Conservation (phyloP, 2,329 filamentous ascomycete genomes). For the Aplosporella prunicola region DNA sequence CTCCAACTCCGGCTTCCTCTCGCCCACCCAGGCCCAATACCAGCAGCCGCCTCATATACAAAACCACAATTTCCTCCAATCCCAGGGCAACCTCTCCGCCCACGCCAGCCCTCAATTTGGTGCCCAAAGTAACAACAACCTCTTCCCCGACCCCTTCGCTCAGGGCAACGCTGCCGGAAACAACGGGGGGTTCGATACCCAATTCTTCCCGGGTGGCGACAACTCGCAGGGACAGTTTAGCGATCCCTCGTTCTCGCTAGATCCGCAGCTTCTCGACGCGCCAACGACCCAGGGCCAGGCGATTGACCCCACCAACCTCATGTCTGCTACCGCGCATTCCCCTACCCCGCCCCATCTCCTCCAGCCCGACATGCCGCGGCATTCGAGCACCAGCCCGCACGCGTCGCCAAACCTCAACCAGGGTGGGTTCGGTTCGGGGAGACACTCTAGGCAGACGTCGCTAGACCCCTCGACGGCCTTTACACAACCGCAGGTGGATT, state of each 20-base stretch:
- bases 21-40: slow-evolving; percentile 40
- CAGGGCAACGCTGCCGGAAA: slow-evolving; percentile 16
- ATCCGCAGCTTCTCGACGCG: slow-evolving; percentile 32
- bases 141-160: slow-evolving; percentile 27
- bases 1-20: slow-evolving; percentile 30
- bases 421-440: slow-evolving; percentile 42
- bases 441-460: slow-evolving; percentile 51
- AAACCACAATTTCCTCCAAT: slow-evolving; percentile 35
- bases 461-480: slow-evolving; percentile 54
- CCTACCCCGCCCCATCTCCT: slow-evolving; percentile 49
- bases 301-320: slow-evolving; percentile 39
- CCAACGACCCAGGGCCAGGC: slow-evolving; percentile 34
- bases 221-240: slow-evolving; percentile 47
- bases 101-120: slow-evolving; percentile 36
- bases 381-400: slow-evolving; percentile 44
- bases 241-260: slow-evolving; percentile 50
- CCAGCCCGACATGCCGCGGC: slow-evolving; percentile 42
- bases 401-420: slow-evolving; percentile 46
- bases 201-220: slow-evolving; percentile 49
- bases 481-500: slow-evolving; percentile 46
- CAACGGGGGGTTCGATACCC: slow-evolving; percentile 20
- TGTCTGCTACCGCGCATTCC: slow-evolving; percentile 43
- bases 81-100: slow-evolving; percentile 43
- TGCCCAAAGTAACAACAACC: slow-evolving; percentile 27
- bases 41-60: slow-evolving; percentile 30